Conservation (phyloP, 176 grass and related monocot species). For the Cenchrus purpureus region DNA sequence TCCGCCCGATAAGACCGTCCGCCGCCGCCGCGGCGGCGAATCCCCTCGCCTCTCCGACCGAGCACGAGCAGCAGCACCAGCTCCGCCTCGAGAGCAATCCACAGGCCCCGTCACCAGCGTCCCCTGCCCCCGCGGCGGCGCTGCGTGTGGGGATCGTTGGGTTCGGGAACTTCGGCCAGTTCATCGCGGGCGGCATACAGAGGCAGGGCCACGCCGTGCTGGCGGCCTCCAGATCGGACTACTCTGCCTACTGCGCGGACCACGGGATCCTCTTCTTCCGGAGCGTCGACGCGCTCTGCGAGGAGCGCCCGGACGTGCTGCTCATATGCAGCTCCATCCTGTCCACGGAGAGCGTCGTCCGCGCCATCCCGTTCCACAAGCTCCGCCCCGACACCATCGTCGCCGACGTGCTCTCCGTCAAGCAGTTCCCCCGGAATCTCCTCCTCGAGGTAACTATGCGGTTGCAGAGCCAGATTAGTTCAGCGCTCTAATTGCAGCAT, state of each 20-base stretch:
- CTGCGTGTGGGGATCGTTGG: constrained; percentile 60
- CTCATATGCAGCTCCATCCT: constrained; percentile 78
- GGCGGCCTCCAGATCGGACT: constrained; percentile 71
- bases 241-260: constrained; percentile 48
- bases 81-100: background rate
- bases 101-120: background rate
- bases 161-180: constrained; percentile 74
- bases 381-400: constrained; percentile 64
- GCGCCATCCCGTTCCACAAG: constrained; percentile 50
- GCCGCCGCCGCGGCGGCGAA: background rate
- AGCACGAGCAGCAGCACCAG: constrained; percentile 21
- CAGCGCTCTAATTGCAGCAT: background rate
- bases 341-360: constrained; percentile 61
- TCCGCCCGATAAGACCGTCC: constrained; percentile 8
- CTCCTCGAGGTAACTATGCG: constrained; percentile 56
- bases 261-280: constrained; percentile 60
- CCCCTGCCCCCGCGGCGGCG: background rate
- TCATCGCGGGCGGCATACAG: constrained; percentile 61
- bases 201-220: constrained; percentile 67
- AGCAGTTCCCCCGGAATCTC: constrained; percentile 74
- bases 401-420: constrained; percentile 75
- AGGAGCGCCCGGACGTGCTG: constrained; percentile 65
- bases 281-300: constrained; percentile 59
- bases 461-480: background rate
- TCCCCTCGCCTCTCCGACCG: background rate